These are phyloP conservation scores for Botrytis deweyae DNA, from an alignment of 2,329 filamentous ascomycete species.

Conservation along the genomic window DNA sequence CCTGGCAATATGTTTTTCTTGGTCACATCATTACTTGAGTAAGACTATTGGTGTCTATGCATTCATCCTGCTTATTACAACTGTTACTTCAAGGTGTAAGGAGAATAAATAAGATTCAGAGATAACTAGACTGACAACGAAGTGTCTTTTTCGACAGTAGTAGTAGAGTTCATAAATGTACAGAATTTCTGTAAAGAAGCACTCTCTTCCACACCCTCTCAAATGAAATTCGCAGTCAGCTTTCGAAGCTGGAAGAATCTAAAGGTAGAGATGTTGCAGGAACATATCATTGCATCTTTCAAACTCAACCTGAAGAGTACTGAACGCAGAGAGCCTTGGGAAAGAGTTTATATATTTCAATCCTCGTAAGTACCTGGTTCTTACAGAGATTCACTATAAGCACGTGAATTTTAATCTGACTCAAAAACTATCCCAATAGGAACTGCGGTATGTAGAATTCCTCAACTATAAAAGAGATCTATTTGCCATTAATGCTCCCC, in stretches of 20 bases:
- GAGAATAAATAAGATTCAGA: background rate
- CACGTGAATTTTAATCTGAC: background rate
- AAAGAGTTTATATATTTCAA: background rate
- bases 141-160: background rate
- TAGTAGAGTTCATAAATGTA: background rate
- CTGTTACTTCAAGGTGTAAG: background rate
- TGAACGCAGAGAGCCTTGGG: background rate
- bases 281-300: rapidly evolving
- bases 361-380: rapidly evolving
- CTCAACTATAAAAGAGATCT: background rate
- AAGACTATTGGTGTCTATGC: background rate
- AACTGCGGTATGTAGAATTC: background rate
- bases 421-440: background rate
- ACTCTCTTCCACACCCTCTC: background rate
- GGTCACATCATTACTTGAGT: background rate
- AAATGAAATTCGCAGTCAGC: too few relatives aligned
- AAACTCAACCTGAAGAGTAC: background rate
- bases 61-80: too few relatives aligned
- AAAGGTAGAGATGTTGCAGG: background rate
- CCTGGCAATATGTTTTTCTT: too few relatives aligned
- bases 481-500: background rate
- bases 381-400: background rate
- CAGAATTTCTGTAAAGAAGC: background rate
- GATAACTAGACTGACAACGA: background rate
- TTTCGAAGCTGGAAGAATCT: background rate